These are phyloP conservation scores for Penicillium ucsense DNA, from an alignment of 495 filamentous ascomycete species.

Conservation along the genomic window DNA sequence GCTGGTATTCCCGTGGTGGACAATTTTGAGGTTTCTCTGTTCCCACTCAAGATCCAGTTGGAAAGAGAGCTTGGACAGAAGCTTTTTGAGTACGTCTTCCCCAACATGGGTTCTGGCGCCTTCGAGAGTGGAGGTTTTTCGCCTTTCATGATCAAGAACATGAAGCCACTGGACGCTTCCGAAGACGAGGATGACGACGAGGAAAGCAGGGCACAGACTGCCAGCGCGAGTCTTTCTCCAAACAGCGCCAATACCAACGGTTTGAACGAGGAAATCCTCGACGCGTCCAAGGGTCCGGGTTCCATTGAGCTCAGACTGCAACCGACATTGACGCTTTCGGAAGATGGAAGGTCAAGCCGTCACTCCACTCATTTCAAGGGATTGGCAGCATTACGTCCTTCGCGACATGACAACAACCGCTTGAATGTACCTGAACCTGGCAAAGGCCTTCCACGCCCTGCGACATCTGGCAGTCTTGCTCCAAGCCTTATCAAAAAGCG, in stretches of 20 bases:
- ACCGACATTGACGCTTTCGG: slow-evolving; percentile 62
- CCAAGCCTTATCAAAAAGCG: slow-evolving; percentile 45
- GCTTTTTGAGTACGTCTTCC: slow-evolving; percentile 97
- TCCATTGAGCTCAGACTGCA: slow-evolving; percentile 69
- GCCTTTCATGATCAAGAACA: slow-evolving; percentile 75
- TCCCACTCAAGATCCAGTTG: slow-evolving; percentile 88
- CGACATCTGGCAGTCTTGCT: slow-evolving; percentile 24
- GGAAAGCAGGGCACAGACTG: slow-evolving; percentile 17
- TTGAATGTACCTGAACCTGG: slow-evolving; percentile 26
- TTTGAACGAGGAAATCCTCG: slow-evolving; percentile 24
- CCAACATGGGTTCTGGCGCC: slow-evolving; percentile 53
- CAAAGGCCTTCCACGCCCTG: slow-evolving; percentile 16
- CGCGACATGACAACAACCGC: slow-evolving; percentile 27
- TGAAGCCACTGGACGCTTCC: slow-evolving; percentile 45
- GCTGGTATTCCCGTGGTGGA: slow-evolving; percentile 96
- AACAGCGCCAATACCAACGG: slow-evolving; percentile 19
- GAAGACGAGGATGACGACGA: slow-evolving; percentile 46
- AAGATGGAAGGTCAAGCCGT: slow-evolving; percentile 30
- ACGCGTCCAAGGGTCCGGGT: slow-evolving; percentile 43
- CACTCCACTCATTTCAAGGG: slow-evolving; percentile 34
- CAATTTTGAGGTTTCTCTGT: slow-evolving; percentile 89
- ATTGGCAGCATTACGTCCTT: slow-evolving; percentile 30
- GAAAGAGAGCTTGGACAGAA: slow-evolving; percentile 89
- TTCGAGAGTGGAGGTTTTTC: slow-evolving; percentile 59
- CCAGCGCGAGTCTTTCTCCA: slow-evolving; percentile 17